Percentiles rank a stretch among this genome's conserved stretches.
phyloP scores from a whole-genome alignment of 1,139 yeast genomes.

The Candida mesenterica region DNA sequence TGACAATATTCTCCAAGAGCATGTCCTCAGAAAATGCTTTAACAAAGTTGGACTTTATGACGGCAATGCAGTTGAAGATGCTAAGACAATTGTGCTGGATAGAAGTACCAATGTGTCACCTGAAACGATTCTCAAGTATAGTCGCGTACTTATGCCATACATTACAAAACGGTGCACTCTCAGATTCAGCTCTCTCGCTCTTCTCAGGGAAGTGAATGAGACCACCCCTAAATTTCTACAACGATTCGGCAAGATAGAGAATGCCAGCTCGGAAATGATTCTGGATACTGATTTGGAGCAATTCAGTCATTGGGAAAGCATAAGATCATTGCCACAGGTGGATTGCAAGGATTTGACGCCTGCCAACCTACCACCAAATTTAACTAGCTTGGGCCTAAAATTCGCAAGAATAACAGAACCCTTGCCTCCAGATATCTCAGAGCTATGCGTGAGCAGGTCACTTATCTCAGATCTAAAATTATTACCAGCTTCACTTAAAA shows the following conservation, averaged over 20 bases:
- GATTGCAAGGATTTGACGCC: background rate
- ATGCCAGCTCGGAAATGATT: background rate
- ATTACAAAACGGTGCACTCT: background rate
- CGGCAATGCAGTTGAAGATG: too few species aligned
- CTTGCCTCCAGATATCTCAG: background rate
- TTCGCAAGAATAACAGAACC: background rate
- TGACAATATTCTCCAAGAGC: too few species aligned
- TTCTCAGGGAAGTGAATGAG: too few species aligned
- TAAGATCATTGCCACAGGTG: background rate
- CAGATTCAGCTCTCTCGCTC: background rate
- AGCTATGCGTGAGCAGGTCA: background rate
- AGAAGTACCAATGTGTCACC: too few species aligned
- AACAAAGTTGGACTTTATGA: too few species aligned
- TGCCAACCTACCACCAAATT: background rate
- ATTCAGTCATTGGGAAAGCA: background rate
- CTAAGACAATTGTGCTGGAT: too few species aligned
- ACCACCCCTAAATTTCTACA: too few species aligned
- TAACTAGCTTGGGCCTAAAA: background rate
- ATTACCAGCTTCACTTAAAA: too few species aligned
- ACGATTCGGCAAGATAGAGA: background rate
- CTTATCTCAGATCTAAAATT: too few species aligned
- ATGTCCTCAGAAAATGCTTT: too few species aligned
- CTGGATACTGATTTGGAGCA: background rate
- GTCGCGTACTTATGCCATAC: too few species aligned
- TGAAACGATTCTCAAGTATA: too few species aligned